Evolutionary conservation across 805 yeast genomes (phyloP), one percentile per base, ranked within the genome.

Genomic region (Starmerella floris): DNA sequence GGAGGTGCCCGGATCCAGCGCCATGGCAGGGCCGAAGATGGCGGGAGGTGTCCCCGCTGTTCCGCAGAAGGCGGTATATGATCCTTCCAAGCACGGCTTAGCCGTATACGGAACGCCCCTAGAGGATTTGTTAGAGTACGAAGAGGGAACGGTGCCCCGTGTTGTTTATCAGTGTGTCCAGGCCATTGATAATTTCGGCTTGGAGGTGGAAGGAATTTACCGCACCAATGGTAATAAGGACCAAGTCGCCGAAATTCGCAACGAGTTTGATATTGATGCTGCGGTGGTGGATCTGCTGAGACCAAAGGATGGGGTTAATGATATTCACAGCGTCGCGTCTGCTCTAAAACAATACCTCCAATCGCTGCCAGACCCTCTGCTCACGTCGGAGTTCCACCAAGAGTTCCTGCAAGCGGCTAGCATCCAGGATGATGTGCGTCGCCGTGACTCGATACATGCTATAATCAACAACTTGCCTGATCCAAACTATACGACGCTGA

Each of bases 391-490:
- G 48, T 73, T 74, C 45, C 73, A 75, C 54, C 68, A 67, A 41
- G 69, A 71, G 27, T 81, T 83, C 55, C 62, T 84, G 38, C 76
- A 73, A 30, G 81, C 85, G 1, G 81, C 81, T 20, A 74, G 75
- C 58, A 76, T 84, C 39, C 70, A 66, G 25, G 82, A 79, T 53
- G 68, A 69, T 17, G 67, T 67, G 13, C 68, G 76, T 51, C 70
- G 81, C 44, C 74, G 82, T 45, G 88, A 84, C 56, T 68, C 68
- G 25, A 68, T 91, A 53, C 98, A 91, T 61, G 83, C 84, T 35
- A 72, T 83, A 45, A 83, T 91, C 36, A 91, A 80, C 64, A 81
- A 82, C 51, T 69, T 91, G 42, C 95, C 96, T 0, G 98, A 91
- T 62, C 91, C 94, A 1, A 84, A 88, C 44, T 91, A 91, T 60